Evolutionary conservation across 148 eudicot genomes (phyloP).

Genomic region (Simmondsia chinensis): DNA sequence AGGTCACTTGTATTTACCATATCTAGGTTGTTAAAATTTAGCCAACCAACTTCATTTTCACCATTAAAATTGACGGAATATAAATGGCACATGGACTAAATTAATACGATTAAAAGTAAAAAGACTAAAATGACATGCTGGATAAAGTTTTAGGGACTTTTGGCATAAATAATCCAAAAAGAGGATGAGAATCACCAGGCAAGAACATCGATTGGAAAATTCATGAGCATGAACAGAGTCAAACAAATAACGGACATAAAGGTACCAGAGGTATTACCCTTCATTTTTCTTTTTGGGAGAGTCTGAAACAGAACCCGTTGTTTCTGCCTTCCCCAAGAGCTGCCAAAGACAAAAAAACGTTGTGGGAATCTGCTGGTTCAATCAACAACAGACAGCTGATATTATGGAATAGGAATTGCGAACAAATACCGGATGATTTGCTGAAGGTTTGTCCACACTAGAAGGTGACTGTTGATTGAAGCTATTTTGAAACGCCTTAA

Average conservation of each 20-base stretch:
- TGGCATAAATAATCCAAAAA: no score
- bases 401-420: not conserved
- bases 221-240: not conserved
- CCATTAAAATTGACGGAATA: no score
- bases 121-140: no score
- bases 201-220: conserved; percentile 2
- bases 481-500: conserved; percentile 62
- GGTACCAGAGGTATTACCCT: conserved; percentile 34
- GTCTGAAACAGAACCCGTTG: conserved; percentile 27
- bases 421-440: conserved; percentile 32
- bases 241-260: not conserved
- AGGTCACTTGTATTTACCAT: no score
- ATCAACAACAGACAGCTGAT: not conserved
- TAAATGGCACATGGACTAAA: no score
- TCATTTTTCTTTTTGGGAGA: conserved; percentile 39
- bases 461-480: conserved; percentile 25
- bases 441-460: conserved; percentile 18
- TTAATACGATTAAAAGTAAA: no score
- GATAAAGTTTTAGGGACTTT: no score
- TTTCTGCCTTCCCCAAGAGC: conserved; percentile 16
- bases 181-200: not conserved
- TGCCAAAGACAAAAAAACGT: not conserved
- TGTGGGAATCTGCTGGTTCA: not conserved
- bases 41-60: no score
- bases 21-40: no score